Evolutionary conservation across 345 rosid genomes (phyloP).

Genomic region (Boechera retrofracta): DNA sequence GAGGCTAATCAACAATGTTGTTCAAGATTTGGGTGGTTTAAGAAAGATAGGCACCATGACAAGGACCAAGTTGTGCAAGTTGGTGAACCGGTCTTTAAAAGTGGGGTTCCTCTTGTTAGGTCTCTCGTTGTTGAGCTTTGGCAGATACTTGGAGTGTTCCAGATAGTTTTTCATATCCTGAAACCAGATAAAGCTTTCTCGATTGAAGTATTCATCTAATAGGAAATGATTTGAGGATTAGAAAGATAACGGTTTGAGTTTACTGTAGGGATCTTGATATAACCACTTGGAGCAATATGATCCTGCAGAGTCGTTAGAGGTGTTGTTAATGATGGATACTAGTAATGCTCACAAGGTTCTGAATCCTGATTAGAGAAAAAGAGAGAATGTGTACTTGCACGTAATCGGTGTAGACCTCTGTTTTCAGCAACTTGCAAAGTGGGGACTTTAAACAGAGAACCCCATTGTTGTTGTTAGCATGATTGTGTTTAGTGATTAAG

Average conservation of each 20-base stretch:
- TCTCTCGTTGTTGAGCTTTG: slow-evolving; percentile 83
- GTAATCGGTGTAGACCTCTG: slow-evolving; percentile 32
- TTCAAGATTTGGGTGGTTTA: slow-evolving; percentile 1
- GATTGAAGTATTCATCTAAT: neutral
- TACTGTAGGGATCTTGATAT: slow-evolving; percentile 38
- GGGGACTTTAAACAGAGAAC: slow-evolving; percentile 12
- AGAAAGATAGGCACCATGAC: slow-evolving; percentile 61
- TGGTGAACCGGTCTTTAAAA: slow-evolving; percentile 66
- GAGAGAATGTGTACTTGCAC: slow-evolving; percentile 33
- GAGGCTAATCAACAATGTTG: neutral
- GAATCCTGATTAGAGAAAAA: slow-evolving; percentile 20
- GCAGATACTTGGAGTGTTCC: slow-evolving; percentile 75
- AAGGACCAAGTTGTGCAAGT: slow-evolving; percentile 81
- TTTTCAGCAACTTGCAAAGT: slow-evolving; percentile 11
- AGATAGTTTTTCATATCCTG: slow-evolving; percentile 32
- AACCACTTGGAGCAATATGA: slow-evolving; percentile 44
- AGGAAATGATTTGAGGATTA: neutral
- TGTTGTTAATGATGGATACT: neutral
- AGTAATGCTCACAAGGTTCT: neutral
- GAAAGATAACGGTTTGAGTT: slow-evolving; percentile 5
- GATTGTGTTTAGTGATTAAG: slow-evolving; percentile 1
- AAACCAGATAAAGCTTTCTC: neutral
- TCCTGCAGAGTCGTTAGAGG: slow-evolving; percentile 34
- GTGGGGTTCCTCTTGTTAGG: slow-evolving; percentile 66
- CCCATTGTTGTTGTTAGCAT: neutral